Evolutionary conservation across 768 basidiomycete genomes (phyloP), one percentile per base, ranked within the genome.

Genomic region (Boletus coccyginus): DNA sequence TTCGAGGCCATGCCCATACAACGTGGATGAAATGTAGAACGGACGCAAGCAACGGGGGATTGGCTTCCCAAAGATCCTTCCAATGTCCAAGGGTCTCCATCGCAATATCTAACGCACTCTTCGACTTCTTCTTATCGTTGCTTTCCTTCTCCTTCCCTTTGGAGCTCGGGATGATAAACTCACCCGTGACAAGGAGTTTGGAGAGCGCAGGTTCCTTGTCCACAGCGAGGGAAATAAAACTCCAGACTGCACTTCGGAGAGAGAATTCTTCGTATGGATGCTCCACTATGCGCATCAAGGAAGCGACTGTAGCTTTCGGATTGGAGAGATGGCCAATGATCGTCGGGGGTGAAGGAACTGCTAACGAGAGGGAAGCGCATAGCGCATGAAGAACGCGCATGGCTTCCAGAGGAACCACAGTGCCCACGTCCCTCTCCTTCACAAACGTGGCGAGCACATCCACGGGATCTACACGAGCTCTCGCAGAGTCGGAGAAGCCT

Each of bases 121-220:
- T 67, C 11, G 67, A 52, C 60, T 76, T 77, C 56, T 59, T 77
- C 67, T 46, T 70, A 29, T 72, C 60, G 57, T 61, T 40, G 4
- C 33, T 19, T 32, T 62, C 56, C 47, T 56, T 53, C 14, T 67
- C 73, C 57, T 74, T 76, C 11, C 74, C 77, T 63, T 78, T 81
- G 52, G 70, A 60, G 38, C 57, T 65, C 3, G 83, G 80, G 5
- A 78, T 72, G 47, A 79, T 80, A 61, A 91, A 87, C 41, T 83
- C 80, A 4, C 92, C 93, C 0, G 84, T 80, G 33, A 94, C 86
- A 56, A 94, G 86, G 29, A 97, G 75, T 52, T 84, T 79, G 3
- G 89, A 86, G 6, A 96, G 76, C 0, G 94, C 92, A 1, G 95
- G 93, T 66, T 94, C 93, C 58, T 87, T 88, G 62, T 91, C 86